Percentiles rank a stretch among this genome's conserved stretches.
Conservation (phyloP, 163 green algal species). For the Scenedesmus sp. region DNA sequence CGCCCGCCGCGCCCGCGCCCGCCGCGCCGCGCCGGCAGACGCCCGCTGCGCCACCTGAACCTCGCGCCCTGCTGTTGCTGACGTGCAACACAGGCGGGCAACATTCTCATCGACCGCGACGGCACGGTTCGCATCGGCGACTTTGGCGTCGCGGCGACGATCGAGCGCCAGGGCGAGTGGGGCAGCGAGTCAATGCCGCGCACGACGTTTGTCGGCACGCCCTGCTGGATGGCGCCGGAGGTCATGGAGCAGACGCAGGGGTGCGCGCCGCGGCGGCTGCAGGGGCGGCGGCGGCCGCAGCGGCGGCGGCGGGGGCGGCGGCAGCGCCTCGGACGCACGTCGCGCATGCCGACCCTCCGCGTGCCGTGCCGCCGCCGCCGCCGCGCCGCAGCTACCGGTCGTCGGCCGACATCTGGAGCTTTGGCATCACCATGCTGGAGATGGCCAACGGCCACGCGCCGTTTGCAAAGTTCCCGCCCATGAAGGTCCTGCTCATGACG, state of each 20-base stretch:
- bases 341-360: too few relatives aligned
- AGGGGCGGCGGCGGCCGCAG: neutral
- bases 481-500: constrained; percentile 83
- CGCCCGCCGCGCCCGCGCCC: too few relatives aligned
- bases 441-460: constrained; percentile 91
- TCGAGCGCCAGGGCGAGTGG: constrained; percentile 90
- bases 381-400: constrained; percentile 85
- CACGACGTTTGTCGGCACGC: constrained; percentile 98
- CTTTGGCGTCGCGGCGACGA: constrained; percentile 96
- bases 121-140: constrained; percentile 95
- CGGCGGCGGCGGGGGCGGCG: neutral
- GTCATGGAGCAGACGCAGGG: constrained; percentile 96
- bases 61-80: too few relatives aligned
- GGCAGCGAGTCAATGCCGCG: constrained; percentile 80
- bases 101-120: constrained; percentile 95
- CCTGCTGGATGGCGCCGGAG: constrained; percentile 99
- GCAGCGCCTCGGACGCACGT: neutral
- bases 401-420: constrained; percentile 97
- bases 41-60: too few relatives aligned
- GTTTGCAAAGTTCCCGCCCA: constrained; percentile 89
- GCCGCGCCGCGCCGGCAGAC: too few relatives aligned
- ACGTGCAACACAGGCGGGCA: constrained; percentile 90
- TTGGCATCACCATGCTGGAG: constrained; percentile 98
- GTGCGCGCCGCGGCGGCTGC: constrained; percentile 47
- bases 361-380: too few relatives aligned